Conservation (phyloP, 257 asterid genomes). For the Galeopsis tetrahit region DNA sequence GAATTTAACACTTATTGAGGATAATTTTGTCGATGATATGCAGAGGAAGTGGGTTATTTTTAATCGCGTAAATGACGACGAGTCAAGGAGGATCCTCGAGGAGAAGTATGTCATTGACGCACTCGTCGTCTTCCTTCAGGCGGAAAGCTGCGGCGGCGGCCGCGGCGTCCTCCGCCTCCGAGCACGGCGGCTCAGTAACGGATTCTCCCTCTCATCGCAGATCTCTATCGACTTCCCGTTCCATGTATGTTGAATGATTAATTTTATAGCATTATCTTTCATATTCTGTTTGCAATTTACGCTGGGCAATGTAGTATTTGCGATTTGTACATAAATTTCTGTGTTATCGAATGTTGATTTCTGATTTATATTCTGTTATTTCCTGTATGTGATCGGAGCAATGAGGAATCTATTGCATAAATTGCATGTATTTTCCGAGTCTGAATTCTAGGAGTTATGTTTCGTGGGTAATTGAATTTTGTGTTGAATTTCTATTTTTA, state of each 20-base stretch:
- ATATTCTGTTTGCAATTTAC: neutral
- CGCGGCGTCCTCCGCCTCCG: conserved; percentile 35
- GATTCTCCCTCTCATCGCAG: conserved; percentile 51
- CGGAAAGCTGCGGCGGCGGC: conserved; percentile 44
- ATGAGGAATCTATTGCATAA: conserved; percentile 12
- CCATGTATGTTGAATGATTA: conserved; percentile 46
- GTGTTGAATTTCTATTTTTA: too few species aligned
- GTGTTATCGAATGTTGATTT: neutral
- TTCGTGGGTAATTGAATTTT: neutral
- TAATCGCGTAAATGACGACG: conserved; percentile 59
- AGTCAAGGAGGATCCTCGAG: conserved; percentile 80
- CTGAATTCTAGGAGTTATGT: neutral
- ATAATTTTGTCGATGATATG: neutral
- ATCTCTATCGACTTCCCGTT: conserved; percentile 66
- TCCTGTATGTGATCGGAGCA: neutral
- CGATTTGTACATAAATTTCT: neutral
- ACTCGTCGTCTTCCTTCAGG: conserved; percentile 45
- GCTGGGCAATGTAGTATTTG: neutral
- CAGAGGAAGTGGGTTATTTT: conserved; percentile 45
- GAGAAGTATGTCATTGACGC: conserved; percentile 64
- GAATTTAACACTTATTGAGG: neutral
- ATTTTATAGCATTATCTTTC: neutral
- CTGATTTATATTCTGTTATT: neutral
- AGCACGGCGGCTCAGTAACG: conserved; percentile 36
- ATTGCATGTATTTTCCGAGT: conserved; percentile 6